Evolutionary conservation across 257 asterid species (phyloP).

Genomic region (Rehmannia glutinosa): DNA sequence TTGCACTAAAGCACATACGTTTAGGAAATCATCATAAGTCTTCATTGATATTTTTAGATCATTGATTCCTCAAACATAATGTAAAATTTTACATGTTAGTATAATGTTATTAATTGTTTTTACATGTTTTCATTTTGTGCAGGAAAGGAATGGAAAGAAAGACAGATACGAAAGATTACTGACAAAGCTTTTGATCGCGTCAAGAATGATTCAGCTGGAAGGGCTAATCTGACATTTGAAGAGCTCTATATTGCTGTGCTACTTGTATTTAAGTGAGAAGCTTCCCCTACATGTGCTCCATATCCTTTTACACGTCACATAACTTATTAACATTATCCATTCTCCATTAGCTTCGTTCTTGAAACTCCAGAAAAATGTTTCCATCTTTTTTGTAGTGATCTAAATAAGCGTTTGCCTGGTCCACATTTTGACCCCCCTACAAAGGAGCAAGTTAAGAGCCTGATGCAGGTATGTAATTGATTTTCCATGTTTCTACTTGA

Average conservation of each 20-base stretch:
- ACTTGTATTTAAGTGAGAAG: conserved; percentile 76
- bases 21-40: background rate
- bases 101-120: too few species aligned
- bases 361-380: background rate
- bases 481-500: background rate
- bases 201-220: conserved; percentile 51
- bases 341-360: background rate
- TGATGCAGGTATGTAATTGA: conserved; percentile 50
- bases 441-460: conserved; percentile 50
- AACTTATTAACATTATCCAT: background rate
- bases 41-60: too few species aligned
- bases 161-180: conserved; percentile 50
- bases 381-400: conserved; percentile 52
- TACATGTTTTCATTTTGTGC: conserved; percentile 7
- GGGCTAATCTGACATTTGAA: conserved; percentile 57
- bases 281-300: background rate
- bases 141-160: conserved; percentile 88
- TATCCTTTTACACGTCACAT: background rate
- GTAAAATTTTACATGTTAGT: background rate
- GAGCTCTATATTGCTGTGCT: conserved; percentile 86
- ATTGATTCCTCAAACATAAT: background rate
- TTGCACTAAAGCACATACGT: background rate
- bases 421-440: conserved; percentile 94
- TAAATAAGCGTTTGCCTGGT: conserved; percentile 90
- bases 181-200: conserved; percentile 65